Evolutionary conservation across 768 basidiomycete species (phyloP).

Genomic region (Holtermannia corniformis): DNA sequence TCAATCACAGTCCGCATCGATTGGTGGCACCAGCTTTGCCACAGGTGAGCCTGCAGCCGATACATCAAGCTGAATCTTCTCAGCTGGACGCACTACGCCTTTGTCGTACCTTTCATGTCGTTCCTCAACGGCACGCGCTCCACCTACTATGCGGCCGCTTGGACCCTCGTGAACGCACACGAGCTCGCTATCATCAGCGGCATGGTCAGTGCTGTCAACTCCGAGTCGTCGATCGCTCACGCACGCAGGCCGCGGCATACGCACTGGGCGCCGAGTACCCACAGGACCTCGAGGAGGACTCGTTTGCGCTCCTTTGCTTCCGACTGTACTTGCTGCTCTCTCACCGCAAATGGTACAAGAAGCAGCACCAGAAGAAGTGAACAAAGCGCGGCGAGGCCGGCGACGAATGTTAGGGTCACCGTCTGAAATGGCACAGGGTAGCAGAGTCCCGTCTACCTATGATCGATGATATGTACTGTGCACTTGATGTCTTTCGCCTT

Average conservation of each 20-base stretch:
- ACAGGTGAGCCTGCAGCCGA: no score
- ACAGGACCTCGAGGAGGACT: constrained; percentile 41
- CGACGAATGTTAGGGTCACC: no score
- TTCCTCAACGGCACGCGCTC: constrained; percentile 40
- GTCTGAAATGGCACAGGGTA: no score
- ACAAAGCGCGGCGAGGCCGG: no score
- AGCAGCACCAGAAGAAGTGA: constrained; percentile 5
- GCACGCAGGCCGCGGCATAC: constrained; percentile 40
- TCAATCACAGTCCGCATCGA: constrained; percentile 32
- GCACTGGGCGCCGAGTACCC: constrained; percentile 43
- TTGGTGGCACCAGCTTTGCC: constrained; percentile 44
- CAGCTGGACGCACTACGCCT: constrained; percentile 40
- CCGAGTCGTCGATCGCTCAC: background rate
- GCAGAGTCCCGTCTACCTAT: no score
- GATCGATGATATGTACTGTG: no score
- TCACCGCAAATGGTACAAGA: constrained; percentile 36
- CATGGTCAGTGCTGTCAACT: constrained; percentile 4
- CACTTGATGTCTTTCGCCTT: no score
- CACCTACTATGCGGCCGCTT: constrained; percentile 42
- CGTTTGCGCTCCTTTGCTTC: constrained; percentile 42
- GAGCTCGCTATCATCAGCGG: constrained; percentile 41
- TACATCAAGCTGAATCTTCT: no score
- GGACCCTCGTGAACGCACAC: constrained; percentile 45
- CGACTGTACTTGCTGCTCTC: constrained; percentile 36
- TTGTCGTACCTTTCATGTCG: constrained; percentile 43